Conservation (phyloP, 345 rosid genomes). For the Brassica cretica region DNA sequence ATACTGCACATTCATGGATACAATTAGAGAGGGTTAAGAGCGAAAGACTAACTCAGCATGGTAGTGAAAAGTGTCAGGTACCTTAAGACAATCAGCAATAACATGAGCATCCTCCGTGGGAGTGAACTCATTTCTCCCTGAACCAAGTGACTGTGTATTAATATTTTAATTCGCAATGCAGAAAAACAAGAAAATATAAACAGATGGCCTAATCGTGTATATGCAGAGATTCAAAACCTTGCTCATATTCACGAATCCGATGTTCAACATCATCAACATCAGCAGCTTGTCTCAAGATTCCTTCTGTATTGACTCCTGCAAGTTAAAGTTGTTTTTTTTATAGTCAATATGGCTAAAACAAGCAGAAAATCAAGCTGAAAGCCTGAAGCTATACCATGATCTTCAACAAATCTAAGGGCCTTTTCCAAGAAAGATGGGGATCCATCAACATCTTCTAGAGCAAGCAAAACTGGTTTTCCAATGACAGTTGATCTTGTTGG, state of each 20-base stretch:
- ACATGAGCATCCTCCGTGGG: slow-evolving; percentile 84
- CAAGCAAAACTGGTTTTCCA: slow-evolving; percentile 89
- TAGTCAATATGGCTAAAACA: slow-evolving; percentile 29
- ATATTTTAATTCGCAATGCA: slow-evolving; percentile 5
- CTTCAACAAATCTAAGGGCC: slow-evolving; percentile 90
- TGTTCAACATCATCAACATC: slow-evolving; percentile 93
- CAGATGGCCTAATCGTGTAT: neutral
- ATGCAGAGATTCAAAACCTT: slow-evolving; percentile 54
- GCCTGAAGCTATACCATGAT: slow-evolving; percentile 58
- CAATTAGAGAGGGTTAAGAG: slow-evolving; percentile 30
- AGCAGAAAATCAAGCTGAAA: slow-evolving; percentile 18
- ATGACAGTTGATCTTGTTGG: slow-evolving; percentile 55
- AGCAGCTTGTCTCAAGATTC: slow-evolving; percentile 98
- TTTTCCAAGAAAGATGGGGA: slow-evolving; percentile 97
- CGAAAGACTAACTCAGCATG: slow-evolving; percentile 13
- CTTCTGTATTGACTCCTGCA: slow-evolving; percentile 87
- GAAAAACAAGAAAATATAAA: neutral
- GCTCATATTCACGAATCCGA: slow-evolving; percentile 87
- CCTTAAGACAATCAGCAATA: slow-evolving; percentile 96
- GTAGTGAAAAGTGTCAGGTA: slow-evolving; percentile 6
- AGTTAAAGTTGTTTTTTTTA: slow-evolving; percentile 26
- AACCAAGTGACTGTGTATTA: slow-evolving; percentile 31
- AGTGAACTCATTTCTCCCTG: slow-evolving; percentile 80
- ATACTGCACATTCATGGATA: slow-evolving; percentile 55
- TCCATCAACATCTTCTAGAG: slow-evolving; percentile 96